Base-by-base conservation (phyloP, 2,329 filamentous ascomycete species). In the Aschersonia sp. region DNA sequence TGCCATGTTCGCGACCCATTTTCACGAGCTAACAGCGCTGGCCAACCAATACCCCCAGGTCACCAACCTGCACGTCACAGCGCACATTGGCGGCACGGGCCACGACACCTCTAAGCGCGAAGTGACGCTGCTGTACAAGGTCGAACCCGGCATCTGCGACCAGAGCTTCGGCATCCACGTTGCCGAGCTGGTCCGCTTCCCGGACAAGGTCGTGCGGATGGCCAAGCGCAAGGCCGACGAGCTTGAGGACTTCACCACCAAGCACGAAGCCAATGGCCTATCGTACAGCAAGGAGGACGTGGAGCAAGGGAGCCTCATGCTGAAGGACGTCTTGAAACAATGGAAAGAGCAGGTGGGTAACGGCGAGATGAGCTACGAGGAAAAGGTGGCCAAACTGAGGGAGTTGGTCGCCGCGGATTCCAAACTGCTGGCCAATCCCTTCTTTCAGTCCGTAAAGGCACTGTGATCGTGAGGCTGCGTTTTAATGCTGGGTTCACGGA, bases 91-190 rank as follows among this genome's bases (percentile, higher is more conserved):
- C 44, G 73, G 76, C 40, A 65, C 66, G 40, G 61, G 63, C 3
- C 64, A 68, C 35, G 57, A 59, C 42, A 58, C 59, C 9, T 64
- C 73, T 49, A 84, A 84, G 62, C 77, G 85, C 54, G 88, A 97
- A 67, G 94, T 98, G 44, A 97, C 91, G 1, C 75, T 98, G 5
- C 77, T 98, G 5, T 98, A 98, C 73, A 94, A 95, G 68, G 92
- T 98, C 38, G 87, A 94, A 59, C 86, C 87, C 0, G 92, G 92
- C 45, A 84, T 98, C 56, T 96, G 89, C 61, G 92, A 98, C 64
- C 92, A 98, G 68, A 92, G 85, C 50, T 98, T 98, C 63, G 92
- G 92, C 57, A 98, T 98, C 57, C 92, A 98, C 66, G 94, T 98
- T 10, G 92, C 92, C 1, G 92, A 98, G 68, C 77, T 98, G 5